Evolutionary conservation across 1,284 basidiomycete species (phyloP).

Genomic region (Ceratobasidium sp.): DNA sequence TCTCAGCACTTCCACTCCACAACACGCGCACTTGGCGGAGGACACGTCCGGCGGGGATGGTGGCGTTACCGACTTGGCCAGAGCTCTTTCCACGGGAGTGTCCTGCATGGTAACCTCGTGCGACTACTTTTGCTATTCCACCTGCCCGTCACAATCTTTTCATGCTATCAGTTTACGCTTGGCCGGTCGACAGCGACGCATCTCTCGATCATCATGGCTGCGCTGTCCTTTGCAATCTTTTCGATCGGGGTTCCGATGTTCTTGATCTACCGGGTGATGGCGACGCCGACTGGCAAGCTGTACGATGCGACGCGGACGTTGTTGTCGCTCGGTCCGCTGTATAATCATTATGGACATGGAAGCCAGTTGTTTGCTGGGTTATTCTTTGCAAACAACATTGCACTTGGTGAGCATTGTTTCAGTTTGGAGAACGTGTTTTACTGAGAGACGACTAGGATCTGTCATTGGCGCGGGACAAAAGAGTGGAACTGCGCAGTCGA

Average conservation of each 20-base stretch:
- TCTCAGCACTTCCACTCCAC: conserved; percentile 15
- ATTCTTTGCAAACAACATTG: conserved; percentile 82
- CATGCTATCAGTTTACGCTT: conserved; percentile 84
- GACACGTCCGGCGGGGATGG: conserved; percentile 57
- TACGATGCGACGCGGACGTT: conserved; percentile 94
- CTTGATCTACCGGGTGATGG: conserved; percentile 78
- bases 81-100: conserved; percentile 78
- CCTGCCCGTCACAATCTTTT: conserved; percentile 91
- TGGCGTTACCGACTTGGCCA: conserved; percentile 70
- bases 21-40: conserved; percentile 17
- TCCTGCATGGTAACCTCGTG: conserved; percentile 89
- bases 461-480: conserved; percentile 90
- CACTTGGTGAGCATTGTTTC: conserved; percentile 62
- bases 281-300: conserved; percentile 86
- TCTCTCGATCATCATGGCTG: conserved; percentile 74
- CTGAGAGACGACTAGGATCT: conserved; percentile 57
- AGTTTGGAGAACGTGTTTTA: neutral
- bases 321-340: conserved; percentile 91
- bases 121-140: conserved; percentile 92
- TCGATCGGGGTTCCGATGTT: conserved; percentile 81
- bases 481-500: conserved; percentile 90
- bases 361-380: conserved; percentile 89
- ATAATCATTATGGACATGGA: conserved; percentile 93
- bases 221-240: conserved; percentile 79
- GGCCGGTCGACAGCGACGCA: conserved; percentile 63